Base-by-base conservation (phyloP, 495 filamentous ascomycete genomes). In the Wilcoxina mikolae region DNA sequence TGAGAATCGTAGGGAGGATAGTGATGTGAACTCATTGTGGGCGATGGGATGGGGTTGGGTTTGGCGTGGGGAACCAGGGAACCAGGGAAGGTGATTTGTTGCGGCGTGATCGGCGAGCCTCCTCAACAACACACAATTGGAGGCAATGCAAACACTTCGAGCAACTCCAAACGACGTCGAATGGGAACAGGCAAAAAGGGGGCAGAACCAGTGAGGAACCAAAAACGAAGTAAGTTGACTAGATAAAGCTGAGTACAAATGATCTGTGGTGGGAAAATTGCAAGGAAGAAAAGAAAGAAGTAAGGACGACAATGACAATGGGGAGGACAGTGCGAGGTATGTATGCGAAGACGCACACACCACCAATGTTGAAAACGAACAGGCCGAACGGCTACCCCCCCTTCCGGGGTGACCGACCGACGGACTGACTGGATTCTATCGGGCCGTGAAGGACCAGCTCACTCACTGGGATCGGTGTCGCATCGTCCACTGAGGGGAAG, bases 21-120 rank as follows among this genome's bases (percentile, higher is more conserved):
- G 33, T 53, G 27, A 46, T 56, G 47, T 49, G 45, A 53, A 53
- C 51, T 53, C 39, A 39, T 41, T 18, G 22, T 17, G 53, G 9
- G 12, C 15, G 25, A 22, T 15, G 45, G 42, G 44, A 52, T 17
- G 26, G 49, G 42, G 52, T 64, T 54, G 25, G 53, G 49, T 35
- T 61, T 52, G 45, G 48, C 54, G 56, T 48, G 50, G 23, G 50
- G 50, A 10, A 22, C 3, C 22, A n/a, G n/a, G n/a, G n/a, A n/a
- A n/a, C n/a, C n/a, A n/a, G n/a, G 18, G 17, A 17, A 35, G 15
- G 47, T 42, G 54, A 23, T 27, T 11, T 17, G 47, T 28, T 53
- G 27, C 45, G 59, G 60, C 60, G 44, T 44, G 50, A 26, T 61
- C 61, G 58, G 35, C 9, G 38, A 3, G 10, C 39, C 28, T 43